Evolutionary conservation across 441 rosid genomes (phyloP).

Genomic region (Geranium incanum): DNA sequence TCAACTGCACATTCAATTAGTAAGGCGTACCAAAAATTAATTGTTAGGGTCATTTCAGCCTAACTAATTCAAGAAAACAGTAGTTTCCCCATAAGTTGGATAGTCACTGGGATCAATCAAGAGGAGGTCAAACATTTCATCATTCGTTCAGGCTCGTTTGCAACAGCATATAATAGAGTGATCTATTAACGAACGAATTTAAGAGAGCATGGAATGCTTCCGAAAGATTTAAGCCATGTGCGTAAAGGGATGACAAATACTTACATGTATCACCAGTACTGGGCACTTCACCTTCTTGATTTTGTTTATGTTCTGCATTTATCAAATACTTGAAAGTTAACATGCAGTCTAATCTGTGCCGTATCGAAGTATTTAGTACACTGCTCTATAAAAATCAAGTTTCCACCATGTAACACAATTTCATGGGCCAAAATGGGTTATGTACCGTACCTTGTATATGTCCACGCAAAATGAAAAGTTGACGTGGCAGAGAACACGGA

Average conservation of each 20-base stretch:
- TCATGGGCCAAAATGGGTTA: not conserved
- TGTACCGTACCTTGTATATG: conserved; percentile 56
- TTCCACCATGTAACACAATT: not conserved
- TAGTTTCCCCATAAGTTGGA: not conserved
- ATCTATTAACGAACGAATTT: conserved; percentile 4
- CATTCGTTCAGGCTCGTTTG: not conserved
- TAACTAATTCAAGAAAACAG: not conserved
- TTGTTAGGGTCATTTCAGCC: not conserved
- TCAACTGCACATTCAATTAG: no score
- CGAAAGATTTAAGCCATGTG: not conserved
- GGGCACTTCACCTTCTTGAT: conserved; percentile 83
- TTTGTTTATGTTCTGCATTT: conserved; percentile 70
- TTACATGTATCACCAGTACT: conserved; percentile 89
- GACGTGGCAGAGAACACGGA: conserved; percentile 93
- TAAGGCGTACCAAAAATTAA: no score
- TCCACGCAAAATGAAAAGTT: conserved; percentile 80
- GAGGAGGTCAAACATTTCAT: not conserved
- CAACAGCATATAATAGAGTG: not conserved
- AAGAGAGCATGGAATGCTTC: not conserved
- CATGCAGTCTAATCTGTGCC: not conserved
- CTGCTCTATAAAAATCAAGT: not conserved
- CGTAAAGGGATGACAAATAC: conserved; percentile 17
- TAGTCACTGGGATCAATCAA: not conserved
- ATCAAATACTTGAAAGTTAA: conserved; percentile 5
- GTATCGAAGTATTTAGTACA: not conserved